Evolutionary conservation across 495 filamentous ascomycete species (phyloP), one percentile per base, ranked within the genome.

Genomic region (Neurospora sp.): DNA sequence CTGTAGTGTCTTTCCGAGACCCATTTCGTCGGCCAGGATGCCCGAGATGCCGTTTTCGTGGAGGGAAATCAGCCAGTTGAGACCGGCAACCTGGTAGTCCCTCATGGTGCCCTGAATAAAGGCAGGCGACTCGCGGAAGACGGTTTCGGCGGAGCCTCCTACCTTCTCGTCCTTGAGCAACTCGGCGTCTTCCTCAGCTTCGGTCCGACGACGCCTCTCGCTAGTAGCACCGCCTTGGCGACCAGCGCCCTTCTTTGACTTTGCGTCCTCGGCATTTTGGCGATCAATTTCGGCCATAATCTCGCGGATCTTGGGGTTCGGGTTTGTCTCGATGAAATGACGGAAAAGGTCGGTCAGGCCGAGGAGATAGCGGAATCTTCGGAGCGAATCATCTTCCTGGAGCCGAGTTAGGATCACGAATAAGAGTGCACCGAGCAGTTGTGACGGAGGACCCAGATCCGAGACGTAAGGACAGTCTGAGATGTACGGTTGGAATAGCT

Each of bases 21-120:
- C 94, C 94, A 98, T 98, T 82, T 99, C 96, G 80, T 99, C 96
- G 71, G 96, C 96, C 71, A 99, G 83, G 73, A 99, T 99, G 70
- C 96, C 96, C 35, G 95, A 98, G 76, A 99, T 99, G 82, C 96
- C 96, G 78, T 99, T 99, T 82, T 98, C 96, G 78, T 99, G 96
- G 12, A 99, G 87, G 3, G 94, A 97, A 73, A 98, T 93, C n/a
- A 99, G 89, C 96, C 96, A 99, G 78, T 99, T 99, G 74, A 99
- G 80, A 71, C 96, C 96, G 16, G 92, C 91, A 75, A 99, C 85
- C 80, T 99, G 96, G 79, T 99, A 99, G 77, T 99, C 96, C 77
- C 96, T 91, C 91, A 99, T 97, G 70, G 88, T 83, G 61, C 92
- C 92, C n/a, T 96, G 85, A 72, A 99, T 89, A 81, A 92, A 99